Conservation (phyloP, 2,329 filamentous ascomycete genomes). For the Thelonectria olida region DNA sequence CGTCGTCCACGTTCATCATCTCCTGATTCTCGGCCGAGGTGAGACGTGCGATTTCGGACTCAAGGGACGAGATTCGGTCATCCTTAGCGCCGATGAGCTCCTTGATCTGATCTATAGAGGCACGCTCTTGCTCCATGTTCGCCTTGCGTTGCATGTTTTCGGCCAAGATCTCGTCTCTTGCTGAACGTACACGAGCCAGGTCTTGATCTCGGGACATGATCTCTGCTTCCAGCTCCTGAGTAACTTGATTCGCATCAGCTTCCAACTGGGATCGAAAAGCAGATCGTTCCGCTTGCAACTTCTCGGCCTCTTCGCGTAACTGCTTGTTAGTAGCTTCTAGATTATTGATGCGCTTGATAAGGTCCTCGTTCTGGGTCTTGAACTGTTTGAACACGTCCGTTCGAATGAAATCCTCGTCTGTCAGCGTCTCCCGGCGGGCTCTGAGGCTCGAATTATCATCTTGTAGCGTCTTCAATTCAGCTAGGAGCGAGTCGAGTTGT, state of each 20-base stretch:
- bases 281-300: conserved; percentile 84
- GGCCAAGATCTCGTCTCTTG: conserved; percentile 85
- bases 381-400: conserved; percentile 94
- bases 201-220: conserved; percentile 84
- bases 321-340: conserved; percentile 89
- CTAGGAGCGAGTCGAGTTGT: conserved; percentile 81
- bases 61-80: conserved; percentile 81
- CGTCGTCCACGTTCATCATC: conserved; percentile 54
- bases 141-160: conserved; percentile 84
- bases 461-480: conserved; percentile 77
- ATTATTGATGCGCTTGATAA: conserved; percentile 91
- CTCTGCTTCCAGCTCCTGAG: conserved; percentile 83
- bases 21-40: conserved; percentile 57
- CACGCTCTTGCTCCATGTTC: conserved; percentile 78
- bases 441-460: conserved; percentile 83
- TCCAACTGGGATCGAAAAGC: conserved; percentile 84
- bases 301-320: conserved; percentile 85
- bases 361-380: conserved; percentile 89
- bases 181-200: conserved; percentile 83
- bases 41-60: conserved; percentile 82
- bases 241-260: conserved; percentile 76
- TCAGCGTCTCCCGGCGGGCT: conserved; percentile 73
- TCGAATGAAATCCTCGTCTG: conserved; percentile 92
- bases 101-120: conserved; percentile 76
- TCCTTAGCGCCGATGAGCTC: conserved; percentile 84